These are phyloP conservation scores for Torrubiella hemipterigena DNA, from an alignment of 2,329 filamentous ascomycete species.

Conservation along the genomic window DNA sequence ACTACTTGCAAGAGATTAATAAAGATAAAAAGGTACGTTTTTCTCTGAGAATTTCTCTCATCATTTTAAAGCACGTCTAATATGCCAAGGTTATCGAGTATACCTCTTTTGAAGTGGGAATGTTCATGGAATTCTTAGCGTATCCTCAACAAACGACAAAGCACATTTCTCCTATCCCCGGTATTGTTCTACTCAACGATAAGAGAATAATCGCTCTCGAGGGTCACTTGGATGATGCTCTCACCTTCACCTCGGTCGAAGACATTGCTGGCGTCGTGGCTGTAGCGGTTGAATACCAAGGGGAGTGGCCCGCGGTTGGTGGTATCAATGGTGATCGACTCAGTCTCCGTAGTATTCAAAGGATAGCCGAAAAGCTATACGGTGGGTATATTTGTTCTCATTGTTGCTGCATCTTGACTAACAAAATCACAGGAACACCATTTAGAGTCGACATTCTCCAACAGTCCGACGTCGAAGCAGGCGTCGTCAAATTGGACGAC, in stretches of 20 bases:
- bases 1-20: no score
- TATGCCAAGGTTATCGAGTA: no score
- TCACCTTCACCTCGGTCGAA: slow-evolving; percentile 30
- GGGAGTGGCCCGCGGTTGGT: slow-evolving; percentile 27
- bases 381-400: slow-evolving; percentile 17
- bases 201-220: no score
- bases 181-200: no score
- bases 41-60: no score
- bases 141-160: slow-evolving; percentile 33
- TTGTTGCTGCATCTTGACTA: neutral
- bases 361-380: slow-evolving; percentile 26
- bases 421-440: slow-evolving; percentile 23
- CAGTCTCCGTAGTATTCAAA: slow-evolving; percentile 21
- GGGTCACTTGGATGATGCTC: no score
- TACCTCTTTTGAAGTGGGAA: slow-evolving; percentile 39
- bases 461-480: slow-evolving; percentile 16
- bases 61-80: no score
- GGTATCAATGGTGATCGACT: slow-evolving; percentile 27
- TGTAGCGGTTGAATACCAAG: slow-evolving; percentile 28
- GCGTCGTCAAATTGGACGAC: slow-evolving; percentile 27
- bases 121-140: slow-evolving; percentile 43
- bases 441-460: slow-evolving; percentile 34
- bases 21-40: no score
- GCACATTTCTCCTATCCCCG: no score
- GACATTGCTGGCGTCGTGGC: slow-evolving; percentile 30